Conservation (phyloP, 495 filamentous ascomycete genomes). For the Penicillium samsonianum region DNA sequence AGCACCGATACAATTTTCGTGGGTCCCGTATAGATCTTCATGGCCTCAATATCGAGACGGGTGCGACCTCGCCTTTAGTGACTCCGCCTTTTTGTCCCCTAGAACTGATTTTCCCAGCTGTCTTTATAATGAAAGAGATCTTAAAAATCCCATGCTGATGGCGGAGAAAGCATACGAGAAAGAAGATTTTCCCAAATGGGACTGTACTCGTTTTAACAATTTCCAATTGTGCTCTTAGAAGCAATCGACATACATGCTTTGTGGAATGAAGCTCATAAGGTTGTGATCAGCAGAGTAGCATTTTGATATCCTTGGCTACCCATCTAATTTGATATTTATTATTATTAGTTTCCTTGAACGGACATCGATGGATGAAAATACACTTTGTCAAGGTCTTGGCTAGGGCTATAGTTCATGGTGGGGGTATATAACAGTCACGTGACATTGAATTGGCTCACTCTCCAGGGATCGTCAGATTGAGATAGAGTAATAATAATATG, state of each 20-base stretch:
- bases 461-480: not conserved
- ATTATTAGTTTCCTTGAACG: not conserved
- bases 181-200: not conserved
- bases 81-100: too few relatives aligned
- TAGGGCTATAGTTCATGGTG: constrained; percentile 1
- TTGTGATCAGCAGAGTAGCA: too few relatives aligned
- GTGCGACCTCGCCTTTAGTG: not conserved
- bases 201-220: too few relatives aligned
- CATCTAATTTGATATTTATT: too few relatives aligned
- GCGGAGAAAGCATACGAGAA: not conserved
- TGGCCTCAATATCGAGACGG: not conserved
- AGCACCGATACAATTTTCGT: not conserved
- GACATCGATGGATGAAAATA: not conserved
- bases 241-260: too few relatives aligned
- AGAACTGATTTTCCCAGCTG: not conserved
- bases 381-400: not conserved
- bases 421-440: not conserved
- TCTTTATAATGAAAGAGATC: not conserved
- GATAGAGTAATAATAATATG: not conserved
- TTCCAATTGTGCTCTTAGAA: too few relatives aligned
- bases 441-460: not conserved
- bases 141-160: not conserved
- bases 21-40: not conserved
- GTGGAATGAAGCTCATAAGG: too few relatives aligned
- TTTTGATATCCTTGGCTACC: too few relatives aligned